phyloP scores from a whole-genome alignment of 306 rosid genomes.

The Adenanthera pavonina region DNA sequence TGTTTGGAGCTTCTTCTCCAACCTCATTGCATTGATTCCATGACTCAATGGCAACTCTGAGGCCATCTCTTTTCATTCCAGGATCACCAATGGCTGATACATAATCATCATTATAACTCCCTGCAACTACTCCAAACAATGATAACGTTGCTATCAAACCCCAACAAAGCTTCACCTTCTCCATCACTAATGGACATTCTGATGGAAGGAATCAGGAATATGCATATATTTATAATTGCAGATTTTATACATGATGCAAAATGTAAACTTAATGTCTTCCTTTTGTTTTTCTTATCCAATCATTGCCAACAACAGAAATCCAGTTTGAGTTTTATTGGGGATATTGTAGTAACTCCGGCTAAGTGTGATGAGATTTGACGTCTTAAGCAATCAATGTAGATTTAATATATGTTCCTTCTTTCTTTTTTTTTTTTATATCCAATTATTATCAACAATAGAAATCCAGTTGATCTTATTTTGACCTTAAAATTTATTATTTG shows the following conservation, averaged over 20 bases:
- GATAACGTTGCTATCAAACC: not conserved
- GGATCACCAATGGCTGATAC: slow-evolving; percentile 65
- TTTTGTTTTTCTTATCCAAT: not conserved
- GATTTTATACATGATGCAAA: not conserved
- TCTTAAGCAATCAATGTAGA: not conserved
- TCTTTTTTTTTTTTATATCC: too few species aligned
- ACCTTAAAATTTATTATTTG: not conserved
- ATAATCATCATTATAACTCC: not conserved
- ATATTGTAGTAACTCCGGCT: too few species aligned
- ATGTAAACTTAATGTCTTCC: not conserved
- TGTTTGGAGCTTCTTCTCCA: slow-evolving; percentile 54
- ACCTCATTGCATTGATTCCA: slow-evolving; percentile 82
- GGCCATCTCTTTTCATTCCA: slow-evolving; percentile 59
- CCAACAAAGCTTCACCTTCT: not conserved
- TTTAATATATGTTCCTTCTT: not conserved
- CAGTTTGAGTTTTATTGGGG: not conserved
- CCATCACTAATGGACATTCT: not conserved
- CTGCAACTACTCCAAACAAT: not conserved
- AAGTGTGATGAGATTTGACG: too few species aligned
- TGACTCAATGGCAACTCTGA: slow-evolving; percentile 64
- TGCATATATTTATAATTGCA: not conserved
- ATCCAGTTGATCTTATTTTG: too few species aligned
- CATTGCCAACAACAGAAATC: not conserved
- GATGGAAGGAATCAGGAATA: not conserved
- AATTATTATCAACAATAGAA: too few species aligned